These are phyloP conservation scores for Moesziomyces globuligerus DNA, from an alignment of 1,284 basidiomycete genomes.

Conservation along the genomic window DNA sequence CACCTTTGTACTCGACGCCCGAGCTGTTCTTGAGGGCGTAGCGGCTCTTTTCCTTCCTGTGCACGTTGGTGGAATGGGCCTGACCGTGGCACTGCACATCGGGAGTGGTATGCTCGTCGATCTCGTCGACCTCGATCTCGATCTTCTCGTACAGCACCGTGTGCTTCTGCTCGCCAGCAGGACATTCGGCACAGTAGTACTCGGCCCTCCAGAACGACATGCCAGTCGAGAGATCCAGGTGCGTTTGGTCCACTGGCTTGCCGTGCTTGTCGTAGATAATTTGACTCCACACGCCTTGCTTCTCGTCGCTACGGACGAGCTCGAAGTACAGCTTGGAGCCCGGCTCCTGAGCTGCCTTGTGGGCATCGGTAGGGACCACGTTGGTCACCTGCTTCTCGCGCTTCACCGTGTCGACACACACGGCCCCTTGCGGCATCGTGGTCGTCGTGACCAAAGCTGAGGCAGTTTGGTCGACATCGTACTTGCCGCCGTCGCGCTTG, in stretches of 20 bases:
- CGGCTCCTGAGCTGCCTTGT: not conserved
- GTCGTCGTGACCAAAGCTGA: not conserved
- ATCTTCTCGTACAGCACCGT: slow-evolving; percentile 35
- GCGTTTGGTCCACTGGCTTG: slow-evolving; percentile 19
- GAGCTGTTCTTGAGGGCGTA: slow-evolving; percentile 17
- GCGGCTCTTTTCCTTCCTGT: slow-evolving; percentile 21
- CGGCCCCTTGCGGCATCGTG: slow-evolving; percentile 1
- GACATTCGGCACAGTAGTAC: slow-evolving; percentile 30
- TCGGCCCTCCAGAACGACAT: slow-evolving; percentile 41
- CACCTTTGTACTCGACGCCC: slow-evolving; percentile 17
- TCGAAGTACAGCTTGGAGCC: slow-evolving; percentile 25
- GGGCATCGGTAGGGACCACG: slow-evolving; percentile 25
- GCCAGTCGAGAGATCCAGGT: slow-evolving; percentile 12
- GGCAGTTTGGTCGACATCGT: not conserved
- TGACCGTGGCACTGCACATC: slow-evolving; percentile 21
- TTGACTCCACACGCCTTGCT: slow-evolving; percentile 27
- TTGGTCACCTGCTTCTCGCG: slow-evolving; percentile 34
- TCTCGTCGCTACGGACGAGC: slow-evolving; percentile 20
- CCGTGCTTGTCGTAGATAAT: slow-evolving; percentile 33
- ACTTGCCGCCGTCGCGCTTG: slow-evolving; percentile 11
- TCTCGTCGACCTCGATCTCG: slow-evolving; percentile 35
- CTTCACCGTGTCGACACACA: slow-evolving; percentile 44
- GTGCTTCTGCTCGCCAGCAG: slow-evolving; percentile 18
- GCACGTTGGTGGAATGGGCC: slow-evolving; percentile 19
- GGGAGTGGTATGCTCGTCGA: slow-evolving; percentile 3